These are phyloP conservation scores for Penicillium paradoxum DNA, from an alignment of 495 filamentous ascomycete genomes.

Conservation along the genomic window DNA sequence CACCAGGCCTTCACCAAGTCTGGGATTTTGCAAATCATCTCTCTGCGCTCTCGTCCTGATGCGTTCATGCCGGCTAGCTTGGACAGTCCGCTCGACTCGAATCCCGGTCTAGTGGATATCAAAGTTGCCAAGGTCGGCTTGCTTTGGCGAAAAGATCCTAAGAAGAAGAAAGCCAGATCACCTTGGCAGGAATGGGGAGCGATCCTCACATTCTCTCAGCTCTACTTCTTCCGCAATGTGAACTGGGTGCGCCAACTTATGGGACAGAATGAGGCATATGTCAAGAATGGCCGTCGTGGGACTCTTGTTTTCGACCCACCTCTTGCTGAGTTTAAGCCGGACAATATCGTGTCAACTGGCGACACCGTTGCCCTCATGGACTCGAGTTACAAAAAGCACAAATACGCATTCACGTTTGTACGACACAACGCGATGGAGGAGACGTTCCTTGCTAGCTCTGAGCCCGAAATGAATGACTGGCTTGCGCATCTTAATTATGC, in stretches of 20 bases:
- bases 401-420: conserved; percentile 88
- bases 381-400: conserved; percentile 87
- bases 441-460: conserved; percentile 81
- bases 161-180: conserved; percentile 89
- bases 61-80: conserved; percentile 88
- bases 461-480: conserved; percentile 95
- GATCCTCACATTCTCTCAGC: conserved; percentile 85
- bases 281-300: conserved; percentile 47
- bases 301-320: conserved; percentile 87
- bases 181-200: conserved; percentile 99
- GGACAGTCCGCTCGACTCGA: conserved; percentile 78
- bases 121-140: conserved; percentile 95
- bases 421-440: conserved; percentile 88
- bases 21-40: conserved; percentile 89
- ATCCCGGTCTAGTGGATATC: conserved; percentile 93
- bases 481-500: conserved; percentile 94
- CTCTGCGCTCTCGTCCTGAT: conserved; percentile 83
- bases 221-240: conserved; percentile 94
- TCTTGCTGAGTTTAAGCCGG: conserved; percentile 85
- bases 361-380: conserved; percentile 87
- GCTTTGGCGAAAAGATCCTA: conserved; percentile 91
- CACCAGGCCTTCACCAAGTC: conserved; percentile 87
- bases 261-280: conserved; percentile 75
- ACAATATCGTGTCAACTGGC: conserved; percentile 85
- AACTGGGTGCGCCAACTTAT: conserved; percentile 88